Conservation (phyloP, 1,139 yeast species). For the Pichia sp. region DNA sequence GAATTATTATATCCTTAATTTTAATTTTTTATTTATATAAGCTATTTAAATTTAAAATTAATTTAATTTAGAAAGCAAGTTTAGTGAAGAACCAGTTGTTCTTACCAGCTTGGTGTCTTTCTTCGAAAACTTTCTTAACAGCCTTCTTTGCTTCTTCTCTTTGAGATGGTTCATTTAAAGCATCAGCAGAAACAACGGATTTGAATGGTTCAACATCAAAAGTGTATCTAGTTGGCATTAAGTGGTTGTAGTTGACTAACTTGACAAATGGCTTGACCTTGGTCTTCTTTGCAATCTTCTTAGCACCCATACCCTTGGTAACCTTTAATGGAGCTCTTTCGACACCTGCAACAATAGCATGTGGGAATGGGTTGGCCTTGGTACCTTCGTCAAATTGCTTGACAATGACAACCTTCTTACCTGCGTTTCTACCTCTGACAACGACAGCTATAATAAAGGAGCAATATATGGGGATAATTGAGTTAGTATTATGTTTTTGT, state of each 20-base stretch:
- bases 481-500: no score
- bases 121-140: conserved; percentile 98
- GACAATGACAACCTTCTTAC: conserved; percentile 99
- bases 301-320: conserved; percentile 90
- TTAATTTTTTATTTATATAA: conserved; percentile 3
- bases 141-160: conserved; percentile 99
- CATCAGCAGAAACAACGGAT: conserved; percentile 83
- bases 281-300: conserved; percentile 96
- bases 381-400: conserved; percentile 99
- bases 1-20: not conserved
- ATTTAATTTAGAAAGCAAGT: conserved; percentile 74
- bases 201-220: conserved; percentile 95
- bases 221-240: conserved; percentile 99
- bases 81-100: conserved; percentile 99
- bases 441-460: conserved; percentile 64
- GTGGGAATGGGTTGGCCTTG: conserved; percentile 98
- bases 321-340: conserved; percentile 99
- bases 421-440: conserved; percentile 99
- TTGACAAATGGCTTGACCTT: conserved; percentile 99
- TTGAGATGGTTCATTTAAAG: conserved; percentile 97
- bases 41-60: conserved; percentile 4
- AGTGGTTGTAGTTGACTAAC: conserved; percentile 99
- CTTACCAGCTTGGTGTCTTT: conserved; percentile 99
- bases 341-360: conserved; percentile 98
- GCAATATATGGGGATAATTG: no score